Conservation (phyloP, 1,284 basidiomycete species). For the Cryptococcus sp. region DNA sequence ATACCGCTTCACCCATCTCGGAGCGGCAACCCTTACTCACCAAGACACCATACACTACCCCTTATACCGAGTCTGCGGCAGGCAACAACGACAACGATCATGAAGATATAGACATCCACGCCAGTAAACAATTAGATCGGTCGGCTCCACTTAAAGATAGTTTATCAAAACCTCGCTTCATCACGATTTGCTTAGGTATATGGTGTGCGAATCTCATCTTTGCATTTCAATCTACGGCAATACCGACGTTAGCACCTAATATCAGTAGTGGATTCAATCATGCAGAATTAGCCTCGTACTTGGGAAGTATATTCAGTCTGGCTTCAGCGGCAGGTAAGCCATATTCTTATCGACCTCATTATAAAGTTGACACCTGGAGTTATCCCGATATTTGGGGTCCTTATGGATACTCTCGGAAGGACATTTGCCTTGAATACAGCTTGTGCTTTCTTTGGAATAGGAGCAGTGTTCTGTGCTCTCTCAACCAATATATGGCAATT, state of each 20-base stretch:
- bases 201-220: constrained; percentile 45
- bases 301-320: constrained; percentile 42
- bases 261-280: constrained; percentile 34
- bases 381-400: constrained; percentile 46
- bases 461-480: constrained; percentile 38
- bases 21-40: background rate
- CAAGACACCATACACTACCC: background rate
- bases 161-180: constrained; percentile 21
- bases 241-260: constrained; percentile 42
- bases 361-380: constrained; percentile 10
- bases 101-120: background rate
- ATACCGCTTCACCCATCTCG: background rate
- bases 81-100: background rate
- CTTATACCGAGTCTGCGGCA: background rate
- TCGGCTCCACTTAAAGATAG: constrained; percentile 21
- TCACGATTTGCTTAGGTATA: constrained; percentile 21
- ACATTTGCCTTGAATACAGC: constrained; percentile 41
- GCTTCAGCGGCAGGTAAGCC: constrained; percentile 38
- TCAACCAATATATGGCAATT: constrained; percentile 35
- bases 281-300: constrained; percentile 42
- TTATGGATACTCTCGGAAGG: constrained; percentile 44
- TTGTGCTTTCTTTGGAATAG: constrained; percentile 36
- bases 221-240: constrained; percentile 42
- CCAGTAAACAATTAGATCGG: constrained; percentile 1
- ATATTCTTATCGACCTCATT: background rate